Evolutionary conservation across 202 grass and related monocot genomes (phyloP).

Genomic region (Setaria italica): DNA sequence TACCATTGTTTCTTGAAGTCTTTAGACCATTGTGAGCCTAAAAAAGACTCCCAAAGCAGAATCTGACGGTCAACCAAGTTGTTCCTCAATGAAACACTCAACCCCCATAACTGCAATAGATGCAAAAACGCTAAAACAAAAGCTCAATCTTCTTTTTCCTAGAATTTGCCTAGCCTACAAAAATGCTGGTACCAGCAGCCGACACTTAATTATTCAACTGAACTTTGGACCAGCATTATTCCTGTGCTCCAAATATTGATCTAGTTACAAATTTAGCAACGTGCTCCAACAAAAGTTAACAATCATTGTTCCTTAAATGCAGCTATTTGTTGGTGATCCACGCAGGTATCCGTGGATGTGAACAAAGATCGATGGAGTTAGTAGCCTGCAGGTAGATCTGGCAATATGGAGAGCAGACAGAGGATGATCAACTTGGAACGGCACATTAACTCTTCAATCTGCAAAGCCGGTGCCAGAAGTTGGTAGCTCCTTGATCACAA

Average conservation of each 20-base stretch:
- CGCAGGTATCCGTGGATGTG: neutral
- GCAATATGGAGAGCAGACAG: neutral
- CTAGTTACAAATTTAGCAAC: neutral
- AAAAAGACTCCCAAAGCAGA: neutral
- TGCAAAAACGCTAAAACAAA: too few species aligned
- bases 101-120: neutral
- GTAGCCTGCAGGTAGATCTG: neutral
- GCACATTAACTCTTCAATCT: conserved; percentile 42
- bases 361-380: neutral
- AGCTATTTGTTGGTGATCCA: neutral
- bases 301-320: conserved; percentile 10
- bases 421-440: conserved; percentile 13
- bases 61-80: too few species aligned
- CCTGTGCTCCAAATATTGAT: neutral
- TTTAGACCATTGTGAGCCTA: neutral
- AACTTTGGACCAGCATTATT: neutral
- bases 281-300: neutral
- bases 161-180: too few species aligned
- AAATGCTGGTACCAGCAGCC: too few species aligned
- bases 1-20: neutral
- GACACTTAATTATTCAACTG: too few species aligned
- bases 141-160: too few species aligned
- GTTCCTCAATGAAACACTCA: neutral
- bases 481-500: conserved; percentile 33
- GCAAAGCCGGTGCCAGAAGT: conserved; percentile 56